These are phyloP conservation scores for Zygosaccharomyces kombuchaensis DNA, from an alignment of 805 yeast species.

Conservation along the genomic window DNA sequence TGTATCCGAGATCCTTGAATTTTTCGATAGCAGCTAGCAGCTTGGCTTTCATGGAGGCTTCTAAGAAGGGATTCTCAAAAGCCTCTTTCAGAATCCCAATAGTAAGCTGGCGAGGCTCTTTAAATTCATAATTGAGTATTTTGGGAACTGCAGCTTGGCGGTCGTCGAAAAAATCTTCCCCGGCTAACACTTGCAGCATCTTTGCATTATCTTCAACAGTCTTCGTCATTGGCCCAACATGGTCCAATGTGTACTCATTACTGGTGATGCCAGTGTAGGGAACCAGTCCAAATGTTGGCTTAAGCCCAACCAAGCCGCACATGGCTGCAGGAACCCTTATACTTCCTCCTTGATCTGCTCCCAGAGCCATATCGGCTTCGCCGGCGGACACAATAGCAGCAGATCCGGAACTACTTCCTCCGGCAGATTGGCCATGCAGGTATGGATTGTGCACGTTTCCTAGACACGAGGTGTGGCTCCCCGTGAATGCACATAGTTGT, in stretches of 20 bases:
- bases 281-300: constrained; percentile 46
- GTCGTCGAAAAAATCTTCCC: constrained; percentile 37
- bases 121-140: constrained; percentile 26
- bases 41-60: constrained; percentile 27
- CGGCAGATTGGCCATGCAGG: constrained; percentile 36
- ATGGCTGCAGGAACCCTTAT: constrained; percentile 47
- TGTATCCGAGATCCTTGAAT: constrained; percentile 33
- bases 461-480: constrained; percentile 35
- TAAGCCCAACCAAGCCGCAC: constrained; percentile 44
- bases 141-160: constrained; percentile 23
- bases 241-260: constrained; percentile 36
- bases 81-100: constrained; percentile 37
- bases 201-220: constrained; percentile 36
- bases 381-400: constrained; percentile 50
- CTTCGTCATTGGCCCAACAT: constrained; percentile 39
- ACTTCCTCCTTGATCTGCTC: constrained; percentile 50
- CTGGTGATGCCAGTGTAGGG: constrained; percentile 38
- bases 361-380: constrained; percentile 42
- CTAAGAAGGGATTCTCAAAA: constrained; percentile 35
- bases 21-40: constrained; percentile 31
- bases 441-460: constrained; percentile 46
- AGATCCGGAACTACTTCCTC: constrained; percentile 55
- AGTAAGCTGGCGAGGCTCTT: constrained; percentile 19
- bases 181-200: constrained; percentile 35
- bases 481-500: constrained; percentile 35